Conservation (phyloP, 495 filamentous ascomycete species). For the Talaromyces thailandensis region DNA sequence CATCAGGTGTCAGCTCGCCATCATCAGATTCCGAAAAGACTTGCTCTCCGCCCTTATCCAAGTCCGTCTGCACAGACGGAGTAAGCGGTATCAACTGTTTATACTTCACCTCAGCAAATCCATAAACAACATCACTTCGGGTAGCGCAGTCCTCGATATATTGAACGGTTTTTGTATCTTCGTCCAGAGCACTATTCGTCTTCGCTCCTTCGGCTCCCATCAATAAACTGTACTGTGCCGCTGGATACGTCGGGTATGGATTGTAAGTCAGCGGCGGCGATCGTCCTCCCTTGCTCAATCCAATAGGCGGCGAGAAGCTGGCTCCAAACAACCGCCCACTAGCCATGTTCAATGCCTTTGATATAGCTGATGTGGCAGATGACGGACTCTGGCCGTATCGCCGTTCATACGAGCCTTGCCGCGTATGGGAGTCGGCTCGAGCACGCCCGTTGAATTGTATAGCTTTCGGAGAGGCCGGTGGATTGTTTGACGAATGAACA, state of each 20-base stretch:
- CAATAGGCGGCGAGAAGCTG: constrained; percentile 60
- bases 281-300: constrained; percentile 52
- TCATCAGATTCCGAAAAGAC: constrained; percentile 23
- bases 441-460: constrained; percentile 59
- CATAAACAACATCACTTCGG: constrained; percentile 88
- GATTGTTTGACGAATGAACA: constrained; percentile 42
- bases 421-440: constrained; percentile 55
- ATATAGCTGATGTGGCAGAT: constrained; percentile 78
- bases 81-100: constrained; percentile 85
- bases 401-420: constrained; percentile 69
- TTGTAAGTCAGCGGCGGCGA: constrained; percentile 74
- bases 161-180: constrained; percentile 70
- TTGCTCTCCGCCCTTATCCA: constrained; percentile 31
- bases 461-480: constrained; percentile 49
- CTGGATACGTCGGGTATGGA: constrained; percentile 77
- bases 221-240: constrained; percentile 47
- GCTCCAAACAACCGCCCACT: constrained; percentile 75
- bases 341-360: constrained; percentile 90
- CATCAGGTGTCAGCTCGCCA: constrained; percentile 65
- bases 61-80: constrained; percentile 55
- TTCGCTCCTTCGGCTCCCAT: constrained; percentile 60
- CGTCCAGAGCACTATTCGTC: constrained; percentile 53
- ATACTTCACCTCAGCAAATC: constrained; percentile 97
- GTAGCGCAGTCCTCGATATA: constrained; percentile 85
- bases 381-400: constrained; percentile 66